Evolutionary conservation across 2,329 filamentous ascomycete genomes (phyloP).

Genomic region (Cryphonectria parasitica): DNA sequence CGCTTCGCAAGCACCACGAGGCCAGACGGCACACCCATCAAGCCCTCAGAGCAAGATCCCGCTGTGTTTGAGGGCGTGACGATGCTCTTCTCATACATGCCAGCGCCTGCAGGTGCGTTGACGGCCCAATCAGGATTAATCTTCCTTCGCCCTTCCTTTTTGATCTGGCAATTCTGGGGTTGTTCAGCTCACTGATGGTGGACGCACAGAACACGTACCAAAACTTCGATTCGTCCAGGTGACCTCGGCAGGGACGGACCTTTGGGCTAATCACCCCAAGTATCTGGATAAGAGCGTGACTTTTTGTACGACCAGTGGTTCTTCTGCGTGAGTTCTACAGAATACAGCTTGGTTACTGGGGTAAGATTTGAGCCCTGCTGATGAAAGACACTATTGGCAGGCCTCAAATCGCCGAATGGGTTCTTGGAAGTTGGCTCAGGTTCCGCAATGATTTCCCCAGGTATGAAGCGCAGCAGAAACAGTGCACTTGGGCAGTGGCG

Average conservation of each 20-base stretch:
- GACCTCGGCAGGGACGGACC: slow-evolving; percentile 44
- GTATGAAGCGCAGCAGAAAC: slow-evolving; percentile 38
- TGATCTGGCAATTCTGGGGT: background rate
- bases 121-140: background rate
- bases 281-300: slow-evolving; percentile 39
- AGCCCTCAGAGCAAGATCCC: slow-evolving; percentile 34
- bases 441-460: slow-evolving; percentile 39
- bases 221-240: slow-evolving; percentile 46
- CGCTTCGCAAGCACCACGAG: slow-evolving; percentile 36
- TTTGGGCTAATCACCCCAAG: slow-evolving; percentile 39
- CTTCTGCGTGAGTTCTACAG: slow-evolving; percentile 40
- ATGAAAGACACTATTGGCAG: slow-evolving; percentile 26
- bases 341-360: background rate
- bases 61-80: slow-evolving; percentile 43
- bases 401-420: slow-evolving; percentile 48
- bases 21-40: slow-evolving; percentile 30
- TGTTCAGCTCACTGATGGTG: background rate
- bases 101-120: slow-evolving; percentile 33
- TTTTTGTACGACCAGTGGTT: slow-evolving; percentile 44
- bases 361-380: no score
- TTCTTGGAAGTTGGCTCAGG: slow-evolving; percentile 42
- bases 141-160: background rate
- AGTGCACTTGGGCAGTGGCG: slow-evolving; percentile 36
- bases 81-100: slow-evolving; percentile 39
- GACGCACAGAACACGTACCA: slow-evolving; percentile 33